phyloP scores from a whole-genome alignment of 805 yeast species.

The Zygosaccharomyces pseudorouxii region DNA sequence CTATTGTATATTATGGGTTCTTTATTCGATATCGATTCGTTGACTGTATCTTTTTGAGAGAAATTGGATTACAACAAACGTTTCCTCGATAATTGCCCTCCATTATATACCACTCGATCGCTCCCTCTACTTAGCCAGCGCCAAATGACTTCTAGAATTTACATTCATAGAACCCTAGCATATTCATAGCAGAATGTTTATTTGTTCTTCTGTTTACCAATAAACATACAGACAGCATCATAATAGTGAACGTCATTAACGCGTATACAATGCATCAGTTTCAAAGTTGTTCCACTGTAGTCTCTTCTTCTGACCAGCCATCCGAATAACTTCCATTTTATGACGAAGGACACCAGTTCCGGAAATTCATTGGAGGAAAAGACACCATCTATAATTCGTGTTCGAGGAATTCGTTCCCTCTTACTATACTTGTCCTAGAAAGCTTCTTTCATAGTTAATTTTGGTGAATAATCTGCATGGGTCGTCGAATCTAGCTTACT shows the following conservation, averaged over 20 bases:
- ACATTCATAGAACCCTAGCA: not conserved
- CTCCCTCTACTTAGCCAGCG: not conserved
- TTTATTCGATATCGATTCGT: not conserved
- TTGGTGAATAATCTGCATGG: not conserved
- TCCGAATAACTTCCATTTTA: not conserved
- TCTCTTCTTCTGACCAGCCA: slow-evolving; percentile 8
- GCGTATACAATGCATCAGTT: not conserved
- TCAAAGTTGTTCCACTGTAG: slow-evolving; percentile 5
- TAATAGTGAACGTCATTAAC: not conserved
- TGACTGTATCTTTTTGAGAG: not conserved
- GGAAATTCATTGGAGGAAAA: not conserved
- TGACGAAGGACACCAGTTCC: not conserved
- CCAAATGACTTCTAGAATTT: too few relatives aligned
- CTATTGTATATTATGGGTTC: not conserved
- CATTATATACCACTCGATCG: slow-evolving; percentile 1
- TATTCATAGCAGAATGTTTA: not conserved
- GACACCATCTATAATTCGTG: not conserved
- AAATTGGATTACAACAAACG: not conserved
- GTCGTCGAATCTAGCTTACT: not conserved
- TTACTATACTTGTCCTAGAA: not conserved
- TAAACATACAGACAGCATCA: slow-evolving; percentile 6
- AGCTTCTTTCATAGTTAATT: not conserved
- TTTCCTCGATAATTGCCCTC: not conserved
- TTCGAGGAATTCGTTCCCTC: not conserved
- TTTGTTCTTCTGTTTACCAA: slow-evolving; percentile 1